phyloP scores from a whole-genome alignment of 2,329 filamentous ascomycete genomes.

The Colletotrichum melonis region DNA sequence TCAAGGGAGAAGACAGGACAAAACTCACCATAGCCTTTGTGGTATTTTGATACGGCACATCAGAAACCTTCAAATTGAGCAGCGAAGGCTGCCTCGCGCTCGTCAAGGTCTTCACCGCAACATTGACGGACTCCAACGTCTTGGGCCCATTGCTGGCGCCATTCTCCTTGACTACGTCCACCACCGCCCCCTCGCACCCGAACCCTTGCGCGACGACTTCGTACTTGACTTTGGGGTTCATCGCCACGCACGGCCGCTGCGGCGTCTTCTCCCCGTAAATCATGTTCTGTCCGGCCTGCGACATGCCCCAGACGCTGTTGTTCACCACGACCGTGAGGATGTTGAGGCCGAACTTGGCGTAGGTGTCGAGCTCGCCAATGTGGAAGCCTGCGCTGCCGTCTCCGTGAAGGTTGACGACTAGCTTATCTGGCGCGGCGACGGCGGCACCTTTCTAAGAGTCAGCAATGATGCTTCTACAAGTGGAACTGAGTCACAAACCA shows the following conservation, averaged over 20 bases:
- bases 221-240: slow-evolving; percentile 17
- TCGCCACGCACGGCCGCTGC: slow-evolving; percentile 20
- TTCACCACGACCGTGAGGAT: slow-evolving; percentile 20
- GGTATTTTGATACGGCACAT: slow-evolving; percentile 13
- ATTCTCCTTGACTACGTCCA: background rate
- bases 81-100: background rate
- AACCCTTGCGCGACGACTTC: slow-evolving; percentile 15
- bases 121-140: background rate
- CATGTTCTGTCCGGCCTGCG: slow-evolving; percentile 19
- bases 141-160: background rate
- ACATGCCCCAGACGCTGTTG: slow-evolving; percentile 28
- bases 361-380: slow-evolving; percentile 25
- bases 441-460: slow-evolving; percentile 1
- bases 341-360: slow-evolving; percentile 17
- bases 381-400: slow-evolving; percentile 23
- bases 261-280: slow-evolving; percentile 18
- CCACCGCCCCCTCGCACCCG: slow-evolving; percentile 9
- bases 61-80: slow-evolving; percentile 17
- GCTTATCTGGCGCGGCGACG: slow-evolving; percentile 12
- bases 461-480: background rate
- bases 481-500: background rate
- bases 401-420: slow-evolving; percentile 18
- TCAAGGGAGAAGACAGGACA: background rate
- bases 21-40: slow-evolving; percentile 14
- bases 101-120: background rate